Conservation (phyloP, 495 filamentous ascomycete species). For the Penicillium lividum region DNA sequence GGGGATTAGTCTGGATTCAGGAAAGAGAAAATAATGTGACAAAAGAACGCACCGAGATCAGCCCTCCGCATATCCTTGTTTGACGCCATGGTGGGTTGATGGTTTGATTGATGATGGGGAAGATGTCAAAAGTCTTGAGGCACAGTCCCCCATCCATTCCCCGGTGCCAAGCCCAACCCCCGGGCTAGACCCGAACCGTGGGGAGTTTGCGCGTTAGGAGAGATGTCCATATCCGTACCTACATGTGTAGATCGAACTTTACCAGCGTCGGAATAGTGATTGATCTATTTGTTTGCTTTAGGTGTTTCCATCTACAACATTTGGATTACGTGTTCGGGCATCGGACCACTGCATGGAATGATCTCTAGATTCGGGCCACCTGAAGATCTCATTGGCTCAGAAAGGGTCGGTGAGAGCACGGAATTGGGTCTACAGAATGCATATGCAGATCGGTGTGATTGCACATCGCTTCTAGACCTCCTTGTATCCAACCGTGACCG, state of each 20-base stretch:
- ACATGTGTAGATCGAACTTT: no score
- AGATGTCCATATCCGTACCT: no score
- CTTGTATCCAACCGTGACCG: no score
- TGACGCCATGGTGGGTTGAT: constrained; percentile 56
- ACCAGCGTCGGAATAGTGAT: no score
- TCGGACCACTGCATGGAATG: constrained; percentile 10
- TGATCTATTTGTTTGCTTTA: neutral
- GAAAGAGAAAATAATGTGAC: neutral
- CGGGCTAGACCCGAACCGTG: constrained; percentile 6
- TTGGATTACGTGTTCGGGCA: neutral
- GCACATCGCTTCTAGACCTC: neutral
- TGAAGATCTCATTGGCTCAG: constrained; percentile 8
- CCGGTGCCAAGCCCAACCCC: constrained; percentile 11
- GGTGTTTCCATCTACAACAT: neutral
- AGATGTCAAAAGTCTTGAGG: constrained; percentile 15
- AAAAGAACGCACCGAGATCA: constrained; percentile 68
- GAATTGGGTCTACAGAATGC: constrained; percentile 5
- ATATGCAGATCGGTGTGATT: constrained; percentile 9
- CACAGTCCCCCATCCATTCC: neutral
- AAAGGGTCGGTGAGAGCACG: constrained; percentile 15
- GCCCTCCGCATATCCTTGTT: constrained; percentile 85
- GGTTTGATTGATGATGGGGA: constrained; percentile 7
- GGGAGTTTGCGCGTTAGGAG: neutral
- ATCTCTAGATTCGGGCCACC: constrained; percentile 7
- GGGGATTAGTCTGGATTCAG: constrained; percentile 14